phyloP scores from a whole-genome alignment of 768 basidiomycete genomes.

The Russula sp. region DNA sequence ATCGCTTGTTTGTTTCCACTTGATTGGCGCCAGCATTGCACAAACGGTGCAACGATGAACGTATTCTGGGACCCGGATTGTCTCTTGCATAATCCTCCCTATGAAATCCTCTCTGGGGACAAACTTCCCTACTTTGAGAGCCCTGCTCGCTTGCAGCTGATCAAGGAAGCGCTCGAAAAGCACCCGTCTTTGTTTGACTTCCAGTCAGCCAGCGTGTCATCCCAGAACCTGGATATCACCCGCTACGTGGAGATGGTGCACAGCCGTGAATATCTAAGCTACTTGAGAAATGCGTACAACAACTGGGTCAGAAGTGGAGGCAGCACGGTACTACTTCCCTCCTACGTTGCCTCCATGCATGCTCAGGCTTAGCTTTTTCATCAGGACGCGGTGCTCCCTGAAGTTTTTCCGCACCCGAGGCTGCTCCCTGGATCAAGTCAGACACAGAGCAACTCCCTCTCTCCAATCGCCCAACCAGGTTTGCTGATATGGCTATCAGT shows the following conservation, averaged over 20 bases:
- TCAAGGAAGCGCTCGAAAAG: constrained; percentile 23
- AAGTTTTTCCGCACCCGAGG: constrained; percentile 27
- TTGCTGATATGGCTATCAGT: not conserved
- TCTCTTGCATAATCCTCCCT: constrained; percentile 27
- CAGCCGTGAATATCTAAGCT: constrained; percentile 24
- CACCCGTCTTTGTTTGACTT: constrained; percentile 11
- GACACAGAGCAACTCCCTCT: not conserved
- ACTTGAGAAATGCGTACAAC: constrained; percentile 27
- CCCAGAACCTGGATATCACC: constrained; percentile 8
- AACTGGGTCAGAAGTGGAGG: constrained; percentile 28
- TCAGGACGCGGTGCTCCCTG: constrained; percentile 27
- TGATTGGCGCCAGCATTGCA: no score
- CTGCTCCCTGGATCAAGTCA: constrained; percentile 11
- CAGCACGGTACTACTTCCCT: constrained; percentile 19
- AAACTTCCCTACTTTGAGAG: constrained; percentile 28
- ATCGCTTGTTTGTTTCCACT: no score
- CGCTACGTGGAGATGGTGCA: constrained; percentile 25
- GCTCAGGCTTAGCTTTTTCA: not conserved
- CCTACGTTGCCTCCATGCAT: not conserved
- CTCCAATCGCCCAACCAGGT: constrained; percentile 26
- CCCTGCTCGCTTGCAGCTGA: constrained; percentile 24
- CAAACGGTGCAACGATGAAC: constrained; percentile 18
- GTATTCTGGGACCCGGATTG: constrained; percentile 23
- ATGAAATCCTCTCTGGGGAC: constrained; percentile 28
- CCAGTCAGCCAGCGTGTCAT: constrained; percentile 6